phyloP scores from a whole-genome alignment of 148 eudicot species.

The Rhododendron molle region DNA sequence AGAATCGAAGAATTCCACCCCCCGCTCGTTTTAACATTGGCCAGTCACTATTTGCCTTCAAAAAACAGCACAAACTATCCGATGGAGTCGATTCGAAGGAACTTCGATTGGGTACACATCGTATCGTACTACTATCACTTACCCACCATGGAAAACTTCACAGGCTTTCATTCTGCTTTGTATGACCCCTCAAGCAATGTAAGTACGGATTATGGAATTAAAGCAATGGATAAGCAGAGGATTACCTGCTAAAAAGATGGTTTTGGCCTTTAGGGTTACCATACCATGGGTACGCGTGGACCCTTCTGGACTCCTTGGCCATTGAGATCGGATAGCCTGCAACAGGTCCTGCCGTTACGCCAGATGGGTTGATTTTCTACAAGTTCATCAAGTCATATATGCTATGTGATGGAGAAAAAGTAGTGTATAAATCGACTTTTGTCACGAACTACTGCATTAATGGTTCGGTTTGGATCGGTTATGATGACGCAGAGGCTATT shows the following conservation, averaged over 20 bases:
- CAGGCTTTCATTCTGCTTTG: slow-evolving; percentile 34
- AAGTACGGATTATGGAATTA: slow-evolving; percentile 33
- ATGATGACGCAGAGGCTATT: slow-evolving; percentile 42
- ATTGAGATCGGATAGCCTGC: slow-evolving; percentile 29
- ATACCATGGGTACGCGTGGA: slow-evolving; percentile 43
- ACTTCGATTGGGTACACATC: slow-evolving; percentile 36
- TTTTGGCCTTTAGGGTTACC: slow-evolving; percentile 40
- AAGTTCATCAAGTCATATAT: slow-evolving; percentile 16
- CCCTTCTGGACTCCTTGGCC: slow-evolving; percentile 18
- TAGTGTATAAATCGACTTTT: slow-evolving; percentile 26
- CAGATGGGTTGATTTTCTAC: slow-evolving; percentile 36
- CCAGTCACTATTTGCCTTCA: neutral
- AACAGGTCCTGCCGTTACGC: slow-evolving; percentile 23
- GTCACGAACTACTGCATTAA: slow-evolving; percentile 27
- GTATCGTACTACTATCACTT: slow-evolving; percentile 29
- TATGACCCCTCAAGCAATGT: slow-evolving; percentile 33
- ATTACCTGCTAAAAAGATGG: slow-evolving; percentile 26
- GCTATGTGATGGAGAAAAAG: slow-evolving; percentile 14
- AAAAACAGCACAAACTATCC: slow-evolving; percentile 15
- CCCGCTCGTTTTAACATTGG: slow-evolving; percentile 20
- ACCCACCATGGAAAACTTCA: slow-evolving; percentile 19
- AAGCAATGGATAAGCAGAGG: slow-evolving; percentile 35
- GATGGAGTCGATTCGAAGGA: slow-evolving; percentile 21
- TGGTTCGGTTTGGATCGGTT: slow-evolving; percentile 40
- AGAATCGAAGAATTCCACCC: neutral